Conservation (phyloP, 257 asterid species). For the Rehmannia glutinosa region DNA sequence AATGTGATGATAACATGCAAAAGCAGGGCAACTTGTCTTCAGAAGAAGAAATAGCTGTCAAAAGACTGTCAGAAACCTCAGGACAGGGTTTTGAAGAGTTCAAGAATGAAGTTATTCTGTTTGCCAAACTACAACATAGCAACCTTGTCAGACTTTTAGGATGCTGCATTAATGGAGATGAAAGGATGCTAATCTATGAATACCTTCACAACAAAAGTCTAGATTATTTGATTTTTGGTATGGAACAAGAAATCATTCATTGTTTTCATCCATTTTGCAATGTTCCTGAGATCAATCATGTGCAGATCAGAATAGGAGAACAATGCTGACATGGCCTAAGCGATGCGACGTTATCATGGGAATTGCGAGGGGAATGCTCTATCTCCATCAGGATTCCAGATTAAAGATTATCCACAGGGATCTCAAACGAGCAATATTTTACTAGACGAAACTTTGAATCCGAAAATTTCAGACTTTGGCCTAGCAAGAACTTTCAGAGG, state of each 20-base stretch:
- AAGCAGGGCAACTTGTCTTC: slow-evolving; percentile 14
- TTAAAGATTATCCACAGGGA: slow-evolving; percentile 36
- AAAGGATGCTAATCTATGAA: slow-evolving; percentile 35
- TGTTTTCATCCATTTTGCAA: no score
- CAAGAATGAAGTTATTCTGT: no score
- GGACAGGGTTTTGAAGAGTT: no score
- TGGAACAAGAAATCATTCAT: neutral
- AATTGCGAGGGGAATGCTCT: slow-evolving; percentile 10
- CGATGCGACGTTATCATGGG: slow-evolving; percentile 5
- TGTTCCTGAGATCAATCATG: neutral
- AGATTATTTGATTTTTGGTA: slow-evolving; percentile 27
- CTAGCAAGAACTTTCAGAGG: slow-evolving; percentile 27
- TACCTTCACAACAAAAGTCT: no score
- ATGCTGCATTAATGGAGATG: slow-evolving; percentile 29
- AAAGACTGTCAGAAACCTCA: no score
- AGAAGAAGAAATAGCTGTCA: no score
- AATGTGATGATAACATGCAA: slow-evolving; percentile 16
- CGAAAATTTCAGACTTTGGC: slow-evolving; percentile 38
- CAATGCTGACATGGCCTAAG: slow-evolving; percentile 11
- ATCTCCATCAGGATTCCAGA: slow-evolving; percentile 38
- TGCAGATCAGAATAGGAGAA: neutral
- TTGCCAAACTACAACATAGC: slow-evolving; percentile 40
- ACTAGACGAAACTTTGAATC: slow-evolving; percentile 23
- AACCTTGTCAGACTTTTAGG: slow-evolving; percentile 39
- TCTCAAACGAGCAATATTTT: slow-evolving; percentile 27